These are phyloP conservation scores for Pyricularia grisea DNA, from an alignment of 2,329 filamentous ascomycete species.

Conservation along the genomic window DNA sequence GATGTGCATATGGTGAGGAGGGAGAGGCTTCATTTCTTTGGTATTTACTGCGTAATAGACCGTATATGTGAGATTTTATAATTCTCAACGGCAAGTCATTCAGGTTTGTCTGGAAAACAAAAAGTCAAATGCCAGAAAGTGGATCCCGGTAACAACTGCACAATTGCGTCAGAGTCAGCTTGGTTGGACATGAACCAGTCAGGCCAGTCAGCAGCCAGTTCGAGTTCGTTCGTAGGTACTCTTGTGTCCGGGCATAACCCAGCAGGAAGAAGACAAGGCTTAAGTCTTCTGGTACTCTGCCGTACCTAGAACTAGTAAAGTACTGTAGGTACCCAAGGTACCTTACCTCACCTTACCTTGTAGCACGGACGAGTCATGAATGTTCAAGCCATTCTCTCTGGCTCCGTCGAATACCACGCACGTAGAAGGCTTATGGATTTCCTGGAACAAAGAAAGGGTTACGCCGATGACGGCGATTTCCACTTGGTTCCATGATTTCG, in stretches of 20 bases:
- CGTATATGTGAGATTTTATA: background rate
- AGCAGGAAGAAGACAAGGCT: no score
- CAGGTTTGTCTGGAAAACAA: background rate
- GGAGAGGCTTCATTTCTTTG: background rate
- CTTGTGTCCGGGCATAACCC: background rate
- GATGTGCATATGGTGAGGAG: background rate
- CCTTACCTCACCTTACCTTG: no score
- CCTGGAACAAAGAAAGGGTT: background rate
- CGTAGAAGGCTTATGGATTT: background rate
- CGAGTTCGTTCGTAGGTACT: no score
- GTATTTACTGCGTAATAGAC: background rate
- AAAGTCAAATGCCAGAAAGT: background rate
- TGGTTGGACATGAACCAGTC: background rate
- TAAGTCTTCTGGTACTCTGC: no score
- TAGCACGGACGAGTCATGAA: background rate
- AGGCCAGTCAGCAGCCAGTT: background rate
- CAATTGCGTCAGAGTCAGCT: slow-evolving; percentile 1
- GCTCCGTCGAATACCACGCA: background rate
- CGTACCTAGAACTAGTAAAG: no score
- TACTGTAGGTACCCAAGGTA: no score
- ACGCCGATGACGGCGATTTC: background rate
- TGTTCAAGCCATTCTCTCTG: background rate
- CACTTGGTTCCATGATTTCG: background rate
- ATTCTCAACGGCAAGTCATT: background rate
- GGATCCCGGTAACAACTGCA: background rate